phyloP scores from a whole-genome alignment of 768 basidiomycete genomes.

The Boletus subparvulus region DNA sequence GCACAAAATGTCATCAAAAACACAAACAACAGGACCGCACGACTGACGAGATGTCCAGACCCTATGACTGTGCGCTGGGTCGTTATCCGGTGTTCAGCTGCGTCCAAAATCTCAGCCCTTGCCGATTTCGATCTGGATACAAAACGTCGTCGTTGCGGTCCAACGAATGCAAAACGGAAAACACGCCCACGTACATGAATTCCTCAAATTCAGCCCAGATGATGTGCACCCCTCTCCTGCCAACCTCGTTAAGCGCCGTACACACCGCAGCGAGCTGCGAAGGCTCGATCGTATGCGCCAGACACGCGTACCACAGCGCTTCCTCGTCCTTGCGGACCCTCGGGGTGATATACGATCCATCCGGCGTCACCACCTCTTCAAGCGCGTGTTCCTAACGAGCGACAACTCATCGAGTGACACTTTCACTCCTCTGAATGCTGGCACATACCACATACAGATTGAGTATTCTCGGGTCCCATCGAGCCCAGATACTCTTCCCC shows the following conservation, averaged over 20 bases:
- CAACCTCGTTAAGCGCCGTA: conserved; percentile 5
- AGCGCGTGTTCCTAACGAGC: conserved; percentile 23
- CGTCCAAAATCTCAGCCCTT: conserved; percentile 29
- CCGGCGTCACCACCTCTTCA: conserved; percentile 16
- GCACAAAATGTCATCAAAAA: background rate
- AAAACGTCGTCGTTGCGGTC: too few relatives aligned
- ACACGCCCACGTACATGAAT: conserved; percentile 24
- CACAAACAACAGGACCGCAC: background rate
- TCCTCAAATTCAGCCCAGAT: conserved; percentile 33
- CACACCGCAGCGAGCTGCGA: conserved; percentile 23
- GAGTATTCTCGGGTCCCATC: conserved; percentile 26
- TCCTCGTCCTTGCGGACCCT: conserved; percentile 33
- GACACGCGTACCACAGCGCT: conserved; percentile 23
- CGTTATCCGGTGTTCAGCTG: conserved; percentile 20
- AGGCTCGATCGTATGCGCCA: conserved; percentile 28
- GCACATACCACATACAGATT: conserved; percentile 26
- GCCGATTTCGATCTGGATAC: conserved; percentile 23
- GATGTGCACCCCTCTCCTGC: conserved; percentile 23
- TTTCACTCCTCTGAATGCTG: too few relatives aligned
- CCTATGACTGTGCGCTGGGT: conserved; percentile 24
- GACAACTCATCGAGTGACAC: background rate
- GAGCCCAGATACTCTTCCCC: conserved; percentile 19
- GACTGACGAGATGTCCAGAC: conserved; percentile 32
- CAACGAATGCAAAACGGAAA: background rate
- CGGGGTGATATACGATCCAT: conserved; percentile 18